Evolutionary conservation across 805 yeast species (phyloP), one percentile per base, ranked within the genome.

Genomic region (Starmera dryadoides): DNA sequence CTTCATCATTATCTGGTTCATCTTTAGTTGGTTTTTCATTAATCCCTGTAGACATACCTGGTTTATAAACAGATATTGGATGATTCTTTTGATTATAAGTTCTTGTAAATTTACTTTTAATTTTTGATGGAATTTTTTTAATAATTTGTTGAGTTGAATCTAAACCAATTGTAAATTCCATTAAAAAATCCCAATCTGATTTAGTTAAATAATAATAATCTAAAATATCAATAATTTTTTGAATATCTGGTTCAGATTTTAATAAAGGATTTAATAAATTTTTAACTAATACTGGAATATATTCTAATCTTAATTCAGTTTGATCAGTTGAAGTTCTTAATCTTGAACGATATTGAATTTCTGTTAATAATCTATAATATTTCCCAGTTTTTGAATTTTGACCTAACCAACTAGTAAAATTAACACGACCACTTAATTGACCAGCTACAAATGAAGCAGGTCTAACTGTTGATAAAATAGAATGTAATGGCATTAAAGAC

Each of bases 401-500:
- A 0, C 98, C 98, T 39, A 91, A 66, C 86, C 89, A 89, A 1
- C 81, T 65, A 0, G 96, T 77, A 63, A 91, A 91, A 60, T 78
- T 80, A 39, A 81, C 77, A 47, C 95, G 68, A 9, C 83, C 83
- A 2, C 71, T 61, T 36, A 82, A 60, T 36, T 71, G 73, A 7
- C 96, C 97, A 14, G 86, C 80, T 17, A 87, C 79, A 46, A 70
- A 73, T 26, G 77, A 77, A 1, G 86, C 72, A 1, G 98, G 98
- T 36, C 75, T 64, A 11, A 93, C 86, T 0, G 95, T 75, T 1
- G 97, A 89, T 69, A 84, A 68, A 4, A 87, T 72, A 0, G 88
- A 97, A 61, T 87, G 96, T 52, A 87, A 71, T 6, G 98, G 98
- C 68, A 93, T 73, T 43, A 91, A 69, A 44, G 93, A 78, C 98